These are phyloP conservation scores for Penicillium sp. DNA, from an alignment of 2,329 filamentous ascomycete genomes.

Conservation along the genomic window DNA sequence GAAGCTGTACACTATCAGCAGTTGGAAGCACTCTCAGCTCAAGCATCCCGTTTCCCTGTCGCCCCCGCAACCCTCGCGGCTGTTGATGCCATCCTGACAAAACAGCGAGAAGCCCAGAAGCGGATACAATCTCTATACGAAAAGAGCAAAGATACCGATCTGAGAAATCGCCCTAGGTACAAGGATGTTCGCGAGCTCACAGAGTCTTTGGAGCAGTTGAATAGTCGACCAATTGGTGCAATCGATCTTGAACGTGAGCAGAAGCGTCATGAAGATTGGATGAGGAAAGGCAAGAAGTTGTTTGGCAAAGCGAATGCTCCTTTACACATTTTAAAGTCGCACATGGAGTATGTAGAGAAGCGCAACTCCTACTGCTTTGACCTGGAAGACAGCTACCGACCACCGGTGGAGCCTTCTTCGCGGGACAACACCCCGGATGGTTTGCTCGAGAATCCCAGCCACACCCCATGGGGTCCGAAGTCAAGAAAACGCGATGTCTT, in stretches of 20 bases:
- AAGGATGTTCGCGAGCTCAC: conserved; percentile 88
- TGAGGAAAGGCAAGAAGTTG: conserved; percentile 95
- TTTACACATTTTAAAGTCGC: conserved; percentile 89
- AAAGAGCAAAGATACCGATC: conserved; percentile 74
- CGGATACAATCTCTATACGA: conserved; percentile 83
- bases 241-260: conserved; percentile 93
- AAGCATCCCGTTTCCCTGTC: conserved; percentile 80
- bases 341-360: conserved; percentile 91
- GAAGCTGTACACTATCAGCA: conserved; percentile 93
- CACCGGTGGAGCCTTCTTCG: conserved; percentile 90
- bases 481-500: conserved; percentile 78
- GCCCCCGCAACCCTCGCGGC: conserved; percentile 76
- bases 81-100: conserved; percentile 91
- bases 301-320: conserved; percentile 98
- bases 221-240: conserved; percentile 89
- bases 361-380: conserved; percentile 93
- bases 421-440: conserved; percentile 72
- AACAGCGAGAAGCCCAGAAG: conserved; percentile 91
- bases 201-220: conserved; percentile 83
- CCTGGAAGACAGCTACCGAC: conserved; percentile 81
- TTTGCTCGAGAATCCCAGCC: conserved; percentile 51
- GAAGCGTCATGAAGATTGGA: conserved; percentile 97
- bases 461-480: conserved; percentile 51
- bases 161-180: conserved; percentile 81
- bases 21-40: conserved; percentile 84